phyloP scores from a whole-genome alignment of 2,329 filamentous ascomycete genomes.

The Nothomitra cinnamomea region DNA sequence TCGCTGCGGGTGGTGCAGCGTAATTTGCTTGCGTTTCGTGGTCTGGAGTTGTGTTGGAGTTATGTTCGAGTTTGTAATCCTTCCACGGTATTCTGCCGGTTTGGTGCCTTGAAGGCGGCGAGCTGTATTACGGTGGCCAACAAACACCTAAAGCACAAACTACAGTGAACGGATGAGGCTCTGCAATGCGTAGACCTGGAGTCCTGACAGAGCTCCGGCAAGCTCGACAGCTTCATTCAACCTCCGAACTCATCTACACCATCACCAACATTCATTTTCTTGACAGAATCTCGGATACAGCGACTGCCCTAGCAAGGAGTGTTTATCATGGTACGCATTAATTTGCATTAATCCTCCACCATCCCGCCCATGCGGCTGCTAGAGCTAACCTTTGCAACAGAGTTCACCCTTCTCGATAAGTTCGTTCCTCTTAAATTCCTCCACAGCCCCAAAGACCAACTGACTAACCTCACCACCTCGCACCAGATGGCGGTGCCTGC shows the following conservation, averaged over 20 bases:
- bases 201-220: neutral
- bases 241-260: neutral
- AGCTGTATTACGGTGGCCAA: neutral
- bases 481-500: constrained; percentile 67
- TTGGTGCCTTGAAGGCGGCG: neutral
- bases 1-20: too few relatives aligned
- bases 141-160: neutral
- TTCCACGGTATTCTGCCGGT: neutral
- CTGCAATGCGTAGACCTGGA: neutral
- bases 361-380: neutral
- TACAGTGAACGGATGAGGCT: neutral
- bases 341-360: neutral
- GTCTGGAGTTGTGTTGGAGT: neutral
- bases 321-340: neutral
- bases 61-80: neutral
- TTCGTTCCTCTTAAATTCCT: constrained; percentile 23
- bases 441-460: neutral
- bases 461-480: neutral
- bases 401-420: constrained; percentile 92
- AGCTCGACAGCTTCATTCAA: neutral
- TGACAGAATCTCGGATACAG: neutral
- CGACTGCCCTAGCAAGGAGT: neutral
- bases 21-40: too few relatives aligned
- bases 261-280: neutral
- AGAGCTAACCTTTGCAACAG: constrained; percentile 27